Evolutionary conservation across 1,284 basidiomycete species (phyloP).

Genomic region (Xerocomus cyaneibrunnescens): DNA sequence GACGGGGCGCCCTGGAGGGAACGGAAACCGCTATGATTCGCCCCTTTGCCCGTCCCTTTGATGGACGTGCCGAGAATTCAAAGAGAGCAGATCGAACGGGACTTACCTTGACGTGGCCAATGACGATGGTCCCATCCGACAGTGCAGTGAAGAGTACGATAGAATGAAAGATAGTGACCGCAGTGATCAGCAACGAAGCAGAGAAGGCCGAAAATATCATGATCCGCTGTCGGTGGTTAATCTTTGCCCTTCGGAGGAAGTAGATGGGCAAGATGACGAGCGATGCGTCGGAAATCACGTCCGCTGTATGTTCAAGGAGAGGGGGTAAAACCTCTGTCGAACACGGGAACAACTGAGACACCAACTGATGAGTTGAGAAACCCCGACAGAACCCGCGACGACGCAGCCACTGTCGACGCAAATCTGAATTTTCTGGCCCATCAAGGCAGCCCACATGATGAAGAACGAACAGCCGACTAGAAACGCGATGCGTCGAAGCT

Average conservation of each 20-base stretch:
- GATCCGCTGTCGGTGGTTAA: slow-evolving; percentile 20
- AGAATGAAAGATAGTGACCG: slow-evolving; percentile 22
- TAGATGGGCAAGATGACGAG: slow-evolving; percentile 23
- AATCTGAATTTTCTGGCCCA: slow-evolving; percentile 17
- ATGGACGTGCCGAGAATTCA: neutral
- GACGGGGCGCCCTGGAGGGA: too few relatives aligned
- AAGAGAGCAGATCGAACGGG: neutral
- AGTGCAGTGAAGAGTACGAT: neutral
- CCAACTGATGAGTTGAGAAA: slow-evolving; percentile 25
- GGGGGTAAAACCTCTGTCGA: neutral
- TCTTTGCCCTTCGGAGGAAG: slow-evolving; percentile 5
- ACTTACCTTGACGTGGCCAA: slow-evolving; percentile 26
- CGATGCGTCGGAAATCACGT: slow-evolving; percentile 29
- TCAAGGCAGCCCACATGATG: slow-evolving; percentile 25
- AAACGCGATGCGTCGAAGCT: slow-evolving; percentile 5
- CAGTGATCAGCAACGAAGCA: slow-evolving; percentile 20
- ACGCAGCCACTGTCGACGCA: slow-evolving; percentile 12
- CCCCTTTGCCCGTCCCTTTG: too few relatives aligned
- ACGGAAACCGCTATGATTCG: too few relatives aligned
- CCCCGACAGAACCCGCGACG: slow-evolving; percentile 3
- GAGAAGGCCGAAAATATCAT: slow-evolving; percentile 19
- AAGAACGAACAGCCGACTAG: slow-evolving; percentile 18
- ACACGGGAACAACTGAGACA: neutral
- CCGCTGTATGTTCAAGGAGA: slow-evolving; percentile 5
- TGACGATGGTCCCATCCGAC: slow-evolving; percentile 11